Conservation (phyloP, 164 flowering plant genomes). For the Stephania japonica region DNA sequence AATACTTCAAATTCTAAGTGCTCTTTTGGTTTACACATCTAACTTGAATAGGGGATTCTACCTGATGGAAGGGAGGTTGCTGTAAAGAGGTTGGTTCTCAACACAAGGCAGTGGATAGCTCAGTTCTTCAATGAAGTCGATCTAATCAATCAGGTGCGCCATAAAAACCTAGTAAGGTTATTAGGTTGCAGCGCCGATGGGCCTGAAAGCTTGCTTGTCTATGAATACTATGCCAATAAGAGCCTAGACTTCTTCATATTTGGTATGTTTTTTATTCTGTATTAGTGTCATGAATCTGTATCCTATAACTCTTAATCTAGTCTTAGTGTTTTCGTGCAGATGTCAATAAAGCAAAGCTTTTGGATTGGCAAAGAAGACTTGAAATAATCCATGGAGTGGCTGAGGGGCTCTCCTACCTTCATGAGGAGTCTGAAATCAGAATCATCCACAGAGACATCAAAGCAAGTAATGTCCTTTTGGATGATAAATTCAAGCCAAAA, state of each 20-base stretch:
- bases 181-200: slow-evolving; percentile 4
- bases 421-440: background rate
- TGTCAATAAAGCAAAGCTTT: background rate
- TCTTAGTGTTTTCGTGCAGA: background rate
- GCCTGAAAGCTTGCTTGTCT: background rate
- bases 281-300: background rate
- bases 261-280: background rate
- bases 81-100: background rate
- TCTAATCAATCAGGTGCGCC: background rate
- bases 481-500: slow-evolving; percentile 1
- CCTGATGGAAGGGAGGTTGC: slow-evolving; percentile 1
- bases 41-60: background rate
- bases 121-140: slow-evolving; percentile 1
- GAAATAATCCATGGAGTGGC: slow-evolving; percentile 1
- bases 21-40: background rate
- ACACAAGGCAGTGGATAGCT: background rate
- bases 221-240: background rate
- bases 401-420: slow-evolving; percentile 1
- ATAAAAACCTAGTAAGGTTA: background rate
- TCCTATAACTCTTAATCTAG: background rate
- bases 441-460: background rate
- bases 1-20: background rate
- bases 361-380: background rate
- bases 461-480: slow-evolving; percentile 1
- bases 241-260: background rate